These are phyloP conservation scores for Chytriomyces sp. DNA, from an alignment of 192 early-diverging fungal genomes.

Conservation along the genomic window DNA sequence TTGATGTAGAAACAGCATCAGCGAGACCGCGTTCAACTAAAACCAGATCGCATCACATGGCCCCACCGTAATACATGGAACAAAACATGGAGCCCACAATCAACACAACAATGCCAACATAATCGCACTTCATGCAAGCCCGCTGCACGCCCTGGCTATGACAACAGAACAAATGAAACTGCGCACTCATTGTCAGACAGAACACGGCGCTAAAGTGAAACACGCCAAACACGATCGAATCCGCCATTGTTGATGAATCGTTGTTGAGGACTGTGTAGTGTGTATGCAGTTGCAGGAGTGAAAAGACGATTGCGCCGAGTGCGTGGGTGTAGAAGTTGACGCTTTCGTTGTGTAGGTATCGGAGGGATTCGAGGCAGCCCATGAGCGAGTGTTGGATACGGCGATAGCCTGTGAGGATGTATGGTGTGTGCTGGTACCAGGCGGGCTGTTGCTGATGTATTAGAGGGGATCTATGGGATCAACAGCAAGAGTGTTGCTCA, in stretches of 20 bases:
- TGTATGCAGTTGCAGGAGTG: slow-evolving; percentile 37
- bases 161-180: slow-evolving; percentile 84
- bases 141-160: slow-evolving; percentile 72
- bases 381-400: slow-evolving; percentile 74
- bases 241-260: slow-evolving; percentile 58
- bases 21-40: background rate
- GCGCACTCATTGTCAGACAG: slow-evolving; percentile 79
- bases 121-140: slow-evolving; percentile 88
- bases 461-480: background rate
- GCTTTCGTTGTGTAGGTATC: slow-evolving; percentile 91
- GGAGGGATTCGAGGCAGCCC: slow-evolving; percentile 74
- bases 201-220: slow-evolving; percentile 76
- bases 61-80: slow-evolving; percentile 32
- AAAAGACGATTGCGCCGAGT: slow-evolving; percentile 70
- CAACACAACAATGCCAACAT: slow-evolving; percentile 85
- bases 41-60: slow-evolving; percentile 9
- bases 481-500: background rate
- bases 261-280: slow-evolving; percentile 11
- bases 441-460: slow-evolving; percentile 11
- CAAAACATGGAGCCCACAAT: slow-evolving; percentile 64
- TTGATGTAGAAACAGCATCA: slow-evolving; percentile 17
- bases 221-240: slow-evolving; percentile 71
- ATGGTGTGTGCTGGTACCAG: slow-evolving; percentile 74
- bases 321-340: slow-evolving; percentile 92
- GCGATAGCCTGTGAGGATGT: slow-evolving; percentile 82